Base-by-base conservation (phyloP, 495 filamentous ascomycete species). In the Schizothecium vesticola region DNA sequence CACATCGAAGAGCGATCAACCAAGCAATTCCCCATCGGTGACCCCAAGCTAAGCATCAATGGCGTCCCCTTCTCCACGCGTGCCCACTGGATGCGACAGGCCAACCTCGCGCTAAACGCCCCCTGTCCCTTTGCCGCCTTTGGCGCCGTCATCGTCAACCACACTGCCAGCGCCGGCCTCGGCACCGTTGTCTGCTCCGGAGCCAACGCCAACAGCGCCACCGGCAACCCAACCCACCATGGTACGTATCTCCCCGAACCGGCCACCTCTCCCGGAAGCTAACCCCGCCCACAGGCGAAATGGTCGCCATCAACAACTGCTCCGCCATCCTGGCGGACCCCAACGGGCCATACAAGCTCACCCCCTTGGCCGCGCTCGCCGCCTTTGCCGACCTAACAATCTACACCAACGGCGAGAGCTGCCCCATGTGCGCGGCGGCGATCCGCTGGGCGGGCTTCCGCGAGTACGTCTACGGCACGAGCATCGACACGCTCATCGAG, bases 351-450 rank as follows among this genome's bases (percentile, higher is more conserved):
- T 85, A 83, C 71, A 80, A 77, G 12, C 71, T 86, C 19, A 77
- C 63, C 6, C 67, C 80, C 0, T 58, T 75, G 21, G 79, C 78
- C 63, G 78, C 81, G 0, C 59, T 79, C 12, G 75, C 69, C 23
- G 85, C 84, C 21, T 86, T 83, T 64, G 57, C 70, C n/a, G 65
- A 80, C 36, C 69, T 88, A 21, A 77, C 79, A 10, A 73, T 86
- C 5, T 88, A 88, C 74, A 88, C 85, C 9, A 86, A 84, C 72
- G 84, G 80, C 6, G 84, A 87, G 70, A 81, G 80, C 64, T 88
- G 86, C 73, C 83, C 84, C 9, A 88, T 87, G 84, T 88, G 86
- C 70, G 85, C 86, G 0, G 80, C 83, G 3, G 85, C 83, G 2
- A 85, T 86, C 64, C 79, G 85, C 0, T 86, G 82, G 80, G 76